A percentile compares a stretch with the other conserved stretches of the same genome.
Conservation (phyloP, 352 stramenopile genomes). For the Phytophthora tentaculata region DNA sequence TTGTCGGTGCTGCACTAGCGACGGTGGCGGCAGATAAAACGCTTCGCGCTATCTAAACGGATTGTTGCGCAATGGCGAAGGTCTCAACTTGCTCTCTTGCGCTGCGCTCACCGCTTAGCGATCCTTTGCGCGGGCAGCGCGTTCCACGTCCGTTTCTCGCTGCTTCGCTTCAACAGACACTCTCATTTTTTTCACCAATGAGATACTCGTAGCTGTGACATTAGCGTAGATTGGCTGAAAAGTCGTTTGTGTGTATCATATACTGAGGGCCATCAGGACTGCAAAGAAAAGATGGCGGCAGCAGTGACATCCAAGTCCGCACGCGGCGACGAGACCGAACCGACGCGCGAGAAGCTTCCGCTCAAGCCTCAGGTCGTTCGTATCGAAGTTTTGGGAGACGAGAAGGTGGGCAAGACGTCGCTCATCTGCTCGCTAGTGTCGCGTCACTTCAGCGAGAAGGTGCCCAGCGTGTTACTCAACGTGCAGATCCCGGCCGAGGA, state of each 20-base stretch:
- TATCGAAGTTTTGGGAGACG: conserved; percentile 90
- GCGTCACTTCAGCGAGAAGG: conserved; percentile 88
- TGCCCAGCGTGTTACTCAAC: conserved; percentile 86
- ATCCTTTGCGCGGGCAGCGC: neutral
- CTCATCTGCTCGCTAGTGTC: conserved; percentile 92
- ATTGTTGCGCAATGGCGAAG: conserved; percentile 13
- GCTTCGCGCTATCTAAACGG: conserved; percentile 5
- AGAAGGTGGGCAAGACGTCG: conserved; percentile 92
- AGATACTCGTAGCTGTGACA: neutral
- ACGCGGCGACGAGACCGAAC: conserved; percentile 33
- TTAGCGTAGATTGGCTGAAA: conserved; percentile 18
- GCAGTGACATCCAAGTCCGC: conserved; percentile 35
- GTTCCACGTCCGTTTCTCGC: conserved; percentile 11
- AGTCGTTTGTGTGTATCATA: conserved; percentile 11
- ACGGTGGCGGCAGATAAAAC: conserved; percentile 3
- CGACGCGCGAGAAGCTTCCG: conserved; percentile 53
- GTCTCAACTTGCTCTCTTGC: neutral
- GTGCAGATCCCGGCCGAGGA: conserved; percentile 90
- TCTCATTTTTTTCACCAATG: conserved; percentile 33
- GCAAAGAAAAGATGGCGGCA: conserved; percentile 35
- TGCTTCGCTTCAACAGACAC: conserved; percentile 18
- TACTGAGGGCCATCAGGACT: neutral
- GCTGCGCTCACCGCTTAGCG: neutral
- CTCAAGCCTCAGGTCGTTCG: conserved; percentile 85
- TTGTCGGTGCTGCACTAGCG: conserved; percentile 3